Percentiles rank a stretch among this genome's conserved stretches.
Evolutionary conservation across 1,284 basidiomycete genomes (phyloP).

Genomic region (Rhodotorula sp.): DNA sequence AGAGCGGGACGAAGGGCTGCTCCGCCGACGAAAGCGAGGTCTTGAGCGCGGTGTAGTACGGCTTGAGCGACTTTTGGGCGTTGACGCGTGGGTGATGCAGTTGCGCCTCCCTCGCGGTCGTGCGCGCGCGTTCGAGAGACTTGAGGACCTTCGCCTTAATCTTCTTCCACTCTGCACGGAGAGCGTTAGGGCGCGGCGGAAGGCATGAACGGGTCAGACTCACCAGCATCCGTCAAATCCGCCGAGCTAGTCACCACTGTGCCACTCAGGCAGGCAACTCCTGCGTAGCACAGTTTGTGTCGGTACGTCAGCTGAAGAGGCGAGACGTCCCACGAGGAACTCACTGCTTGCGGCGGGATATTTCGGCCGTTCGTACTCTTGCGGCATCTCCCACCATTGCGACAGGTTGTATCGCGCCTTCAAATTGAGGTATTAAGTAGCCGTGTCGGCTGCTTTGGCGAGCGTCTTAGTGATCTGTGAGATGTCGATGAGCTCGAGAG

Average conservation of each 20-base stretch:
- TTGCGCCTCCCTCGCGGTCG: neutral
- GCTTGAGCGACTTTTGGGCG: neutral
- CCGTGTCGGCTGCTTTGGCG: neutral
- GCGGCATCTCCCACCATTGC: too few species aligned
- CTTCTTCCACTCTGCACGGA: slow-evolving; percentile 1
- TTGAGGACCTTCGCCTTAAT: neutral
- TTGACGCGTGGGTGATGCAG: neutral
- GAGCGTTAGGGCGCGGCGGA: neutral
- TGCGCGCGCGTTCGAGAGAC: neutral
- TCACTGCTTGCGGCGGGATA: too few species aligned
- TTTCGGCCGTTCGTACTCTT: too few species aligned
- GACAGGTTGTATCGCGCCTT: too few species aligned
- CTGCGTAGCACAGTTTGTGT: too few species aligned
- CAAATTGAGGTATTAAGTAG: too few species aligned
- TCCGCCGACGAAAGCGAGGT: neutral
- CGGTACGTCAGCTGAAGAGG: too few species aligned
- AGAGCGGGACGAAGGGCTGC: slow-evolving; percentile 1
- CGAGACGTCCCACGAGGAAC: too few species aligned
- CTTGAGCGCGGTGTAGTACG: neutral
- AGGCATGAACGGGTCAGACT: neutral
- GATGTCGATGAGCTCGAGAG: too few species aligned
- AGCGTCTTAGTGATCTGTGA: neutral
- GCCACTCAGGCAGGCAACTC: too few species aligned
- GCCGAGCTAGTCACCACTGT: neutral
- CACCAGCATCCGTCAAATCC: slow-evolving; percentile 8